phyloP scores from a whole-genome alignment of 2,329 filamentous ascomycete species.

The Gnomoniopsis sp. region DNA sequence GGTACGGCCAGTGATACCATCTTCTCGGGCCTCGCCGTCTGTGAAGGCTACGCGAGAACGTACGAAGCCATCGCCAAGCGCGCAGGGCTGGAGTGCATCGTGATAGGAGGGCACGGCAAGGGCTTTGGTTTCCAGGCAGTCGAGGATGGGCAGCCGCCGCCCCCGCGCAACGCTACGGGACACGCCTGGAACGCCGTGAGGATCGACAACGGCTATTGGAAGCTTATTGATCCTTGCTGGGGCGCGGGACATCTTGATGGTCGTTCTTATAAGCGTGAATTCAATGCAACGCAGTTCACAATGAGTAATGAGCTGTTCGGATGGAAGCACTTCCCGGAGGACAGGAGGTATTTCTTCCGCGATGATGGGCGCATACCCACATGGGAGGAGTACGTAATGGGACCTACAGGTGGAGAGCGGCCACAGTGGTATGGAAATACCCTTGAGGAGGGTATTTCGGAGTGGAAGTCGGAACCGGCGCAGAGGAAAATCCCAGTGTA shows the following conservation, averaged over 20 bases:
- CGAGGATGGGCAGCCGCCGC: conserved; percentile 60
- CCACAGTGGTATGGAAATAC: conserved; percentile 44
- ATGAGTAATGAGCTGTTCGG: conserved; percentile 76
- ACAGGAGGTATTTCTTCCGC: conserved; percentile 69
- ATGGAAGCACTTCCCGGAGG: conserved; percentile 70
- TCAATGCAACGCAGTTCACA: conserved; percentile 61
- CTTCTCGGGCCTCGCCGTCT: conserved; percentile 77
- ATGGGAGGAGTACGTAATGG: conserved; percentile 82
- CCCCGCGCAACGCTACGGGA: conserved; percentile 56
- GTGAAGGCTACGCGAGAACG: conserved; percentile 83
- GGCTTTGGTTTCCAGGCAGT: conserved; percentile 70
- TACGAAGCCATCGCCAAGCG: conserved; percentile 75
- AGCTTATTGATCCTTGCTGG: conserved; percentile 90
- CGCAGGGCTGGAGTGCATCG: conserved; percentile 73
- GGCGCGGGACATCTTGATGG: conserved; percentile 70
- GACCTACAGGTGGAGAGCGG: conserved; percentile 48
- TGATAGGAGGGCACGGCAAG: conserved; percentile 79
- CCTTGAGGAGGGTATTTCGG: conserved; percentile 48
- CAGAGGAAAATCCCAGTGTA: conserved; percentile 58
- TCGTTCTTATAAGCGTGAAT: conserved; percentile 62
- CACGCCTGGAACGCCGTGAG: conserved; percentile 94
- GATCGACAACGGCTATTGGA: conserved; percentile 86
- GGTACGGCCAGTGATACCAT: conserved; percentile 72
- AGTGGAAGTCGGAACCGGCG: conserved; percentile 59
- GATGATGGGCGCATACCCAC: conserved; percentile 62